Conservation (phyloP, 2,329 filamentous ascomycete genomes). For the Fusarium sp. region DNA sequence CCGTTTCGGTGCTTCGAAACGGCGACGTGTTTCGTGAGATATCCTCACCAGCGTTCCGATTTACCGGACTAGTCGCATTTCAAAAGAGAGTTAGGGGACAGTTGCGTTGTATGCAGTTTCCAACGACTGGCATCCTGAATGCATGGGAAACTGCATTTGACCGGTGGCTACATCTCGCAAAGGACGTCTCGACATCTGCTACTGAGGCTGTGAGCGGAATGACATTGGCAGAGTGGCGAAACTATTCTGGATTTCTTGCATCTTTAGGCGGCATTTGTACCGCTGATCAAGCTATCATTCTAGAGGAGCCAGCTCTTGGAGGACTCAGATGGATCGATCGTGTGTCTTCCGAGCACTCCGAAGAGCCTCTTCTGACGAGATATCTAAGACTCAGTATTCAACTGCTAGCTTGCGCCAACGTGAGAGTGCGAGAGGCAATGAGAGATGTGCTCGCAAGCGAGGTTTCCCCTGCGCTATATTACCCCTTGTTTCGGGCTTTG, state of each 20-base stretch:
- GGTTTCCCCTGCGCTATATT: slow-evolving; percentile 68
- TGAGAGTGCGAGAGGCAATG: slow-evolving; percentile 72
- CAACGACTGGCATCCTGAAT: slow-evolving; percentile 71
- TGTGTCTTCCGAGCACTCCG: slow-evolving; percentile 64
- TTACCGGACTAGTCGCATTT: slow-evolving; percentile 74
- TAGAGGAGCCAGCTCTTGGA: slow-evolving; percentile 66
- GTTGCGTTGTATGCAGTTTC: slow-evolving; percentile 67
- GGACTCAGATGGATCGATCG: slow-evolving; percentile 72
- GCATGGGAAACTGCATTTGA: slow-evolving; percentile 74
- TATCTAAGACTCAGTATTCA: slow-evolving; percentile 72
- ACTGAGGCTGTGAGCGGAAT: slow-evolving; percentile 64
- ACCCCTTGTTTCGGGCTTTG: slow-evolving; percentile 70
- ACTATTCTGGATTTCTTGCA: slow-evolving; percentile 73
- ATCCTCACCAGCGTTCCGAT: slow-evolving; percentile 69
- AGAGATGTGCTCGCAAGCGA: slow-evolving; percentile 73
- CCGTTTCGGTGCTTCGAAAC: slow-evolving; percentile 66
- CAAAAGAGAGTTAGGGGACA: slow-evolving; percentile 71
- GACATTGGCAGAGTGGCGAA: slow-evolving; percentile 71
- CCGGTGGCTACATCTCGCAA: slow-evolving; percentile 70
- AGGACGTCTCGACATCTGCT: slow-evolving; percentile 65
- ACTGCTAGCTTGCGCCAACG: slow-evolving; percentile 69
- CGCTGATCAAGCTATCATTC: slow-evolving; percentile 63
- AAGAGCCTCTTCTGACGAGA: slow-evolving; percentile 67
- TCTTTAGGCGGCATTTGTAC: slow-evolving; percentile 73
- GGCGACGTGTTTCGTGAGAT: slow-evolving; percentile 69